Evolutionary conservation across 441 rosid genomes (phyloP).

Genomic region (Manihot esculenta): DNA sequence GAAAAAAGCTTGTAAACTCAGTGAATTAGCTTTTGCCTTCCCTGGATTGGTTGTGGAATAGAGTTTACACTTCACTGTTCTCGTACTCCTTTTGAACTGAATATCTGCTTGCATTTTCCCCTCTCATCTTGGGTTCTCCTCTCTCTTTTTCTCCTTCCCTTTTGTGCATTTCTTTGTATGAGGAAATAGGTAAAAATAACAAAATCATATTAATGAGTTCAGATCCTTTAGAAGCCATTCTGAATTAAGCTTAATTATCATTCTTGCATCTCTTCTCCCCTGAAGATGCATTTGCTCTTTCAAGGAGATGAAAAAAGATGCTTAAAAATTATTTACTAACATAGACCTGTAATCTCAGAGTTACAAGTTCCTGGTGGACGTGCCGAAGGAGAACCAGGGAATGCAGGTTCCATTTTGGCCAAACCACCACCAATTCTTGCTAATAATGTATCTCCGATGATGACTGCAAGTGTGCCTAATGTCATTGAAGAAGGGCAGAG

Average conservation of each 20-base stretch:
- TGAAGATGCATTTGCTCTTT: not conserved
- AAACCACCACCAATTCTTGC: slow-evolving; percentile 40
- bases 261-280: not conserved
- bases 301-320: not conserved
- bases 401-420: slow-evolving; percentile 23
- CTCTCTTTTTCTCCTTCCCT: not conserved
- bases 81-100: not conserved
- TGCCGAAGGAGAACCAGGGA: slow-evolving; percentile 55
- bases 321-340: not conserved
- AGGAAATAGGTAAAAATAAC: not conserved
- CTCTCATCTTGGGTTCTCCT: not conserved
- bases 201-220: not conserved
- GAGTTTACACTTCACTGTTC: not conserved
- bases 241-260: not conserved
- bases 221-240: not conserved
- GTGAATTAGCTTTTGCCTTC: too few relatives aligned
- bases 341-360: slow-evolving; percentile 42
- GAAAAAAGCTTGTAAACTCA: too few relatives aligned
- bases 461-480: slow-evolving; percentile 32
- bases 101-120: not conserved
- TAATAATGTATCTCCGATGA: slow-evolving; percentile 42
- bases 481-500: slow-evolving; percentile 49
- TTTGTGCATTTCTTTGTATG: not conserved
- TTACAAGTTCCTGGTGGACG: slow-evolving; percentile 52
- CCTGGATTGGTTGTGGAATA: not conserved